Evolutionary conservation across 176 grass and related monocot species (phyloP).

Genomic region (Tillandsia leiboldiana): DNA sequence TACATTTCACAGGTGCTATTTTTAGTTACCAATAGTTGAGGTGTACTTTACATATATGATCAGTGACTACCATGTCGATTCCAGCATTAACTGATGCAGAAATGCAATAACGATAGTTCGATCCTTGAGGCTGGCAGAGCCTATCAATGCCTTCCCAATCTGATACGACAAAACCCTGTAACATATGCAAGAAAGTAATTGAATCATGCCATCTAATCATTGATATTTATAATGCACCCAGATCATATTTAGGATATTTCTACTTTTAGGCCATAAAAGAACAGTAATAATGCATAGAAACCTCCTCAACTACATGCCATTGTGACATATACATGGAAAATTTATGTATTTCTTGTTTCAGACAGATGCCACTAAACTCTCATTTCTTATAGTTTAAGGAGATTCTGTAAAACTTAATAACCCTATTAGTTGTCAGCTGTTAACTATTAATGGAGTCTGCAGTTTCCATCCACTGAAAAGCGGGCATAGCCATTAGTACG

Average conservation of each 20-base stretch:
- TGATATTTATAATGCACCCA: neutral
- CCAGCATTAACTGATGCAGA: constrained; percentile 75
- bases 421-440: neutral
- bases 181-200: constrained; percentile 2
- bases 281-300: too few species aligned
- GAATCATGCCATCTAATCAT: neutral
- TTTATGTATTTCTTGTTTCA: too few species aligned
- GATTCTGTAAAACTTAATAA: neutral
- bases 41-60: constrained; percentile 9
- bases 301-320: too few species aligned
- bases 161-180: constrained; percentile 84
- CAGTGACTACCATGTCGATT: constrained; percentile 78
- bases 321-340: too few species aligned
- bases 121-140: constrained; percentile 58
- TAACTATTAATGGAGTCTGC: too few species aligned
- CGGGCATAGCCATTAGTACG: too few species aligned
- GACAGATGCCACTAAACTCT: too few species aligned
- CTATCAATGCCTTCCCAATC: constrained; percentile 96
- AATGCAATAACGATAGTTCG: constrained; percentile 69
- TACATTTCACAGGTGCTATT: constrained; percentile 27
- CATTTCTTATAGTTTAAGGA: too few species aligned
- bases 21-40: neutral
- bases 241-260: neutral
- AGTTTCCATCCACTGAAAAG: too few species aligned
- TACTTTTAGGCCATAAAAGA: too few species aligned